Evolutionary conservation across 2,329 filamentous ascomycete species (phyloP), one percentile per base, ranked within the genome.

Genomic region (Leptosphaerulina australis): DNA sequence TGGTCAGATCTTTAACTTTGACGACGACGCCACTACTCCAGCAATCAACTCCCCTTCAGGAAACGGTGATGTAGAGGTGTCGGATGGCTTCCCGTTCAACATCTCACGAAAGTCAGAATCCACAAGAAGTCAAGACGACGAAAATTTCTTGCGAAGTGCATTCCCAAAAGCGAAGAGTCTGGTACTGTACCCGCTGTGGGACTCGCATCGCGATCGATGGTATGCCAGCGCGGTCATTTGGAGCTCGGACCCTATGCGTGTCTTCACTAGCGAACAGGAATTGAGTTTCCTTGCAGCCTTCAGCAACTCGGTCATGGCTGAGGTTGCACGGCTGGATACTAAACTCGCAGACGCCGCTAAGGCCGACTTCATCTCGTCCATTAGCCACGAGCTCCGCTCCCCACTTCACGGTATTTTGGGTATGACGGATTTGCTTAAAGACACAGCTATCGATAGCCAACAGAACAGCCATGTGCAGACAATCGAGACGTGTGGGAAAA

Each of bases 381-480:
- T 87, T 5, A 83, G 80, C 3, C 84, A 87, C 59, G 84, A 87
- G 61, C 68, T 87, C 11, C 76, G 84, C 4, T 83, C 80, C 2
- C 84, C 84, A 0, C 70, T 87, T 0, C 83, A 87, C 46, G 84
- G 83, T 2, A 79, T 86, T 24, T 68, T 86, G 0, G 78, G 81
- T 0, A 69, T 69, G 58, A 67, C 62, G 6, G 70, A 72, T 48
- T 44, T 73, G 6, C 53, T 73, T 3, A 67, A 68, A 37, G 67
- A 69, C 20, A 68, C 68, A 2, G n/a, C 45, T 6, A 62, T 69
- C 8, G 68, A 71, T 12, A 51, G 54, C 15, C 66, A 70, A 34
- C 68, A 82, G 74, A 41, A 84, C 3, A 66, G 56, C 17, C 69
- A 72, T 45, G 48, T 72, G 5, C 60, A 69, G 15, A 73, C 68